Evolutionary conservation across 2,329 filamentous ascomycete genomes (phyloP).

Genomic region (Xylariales sp.): DNA sequence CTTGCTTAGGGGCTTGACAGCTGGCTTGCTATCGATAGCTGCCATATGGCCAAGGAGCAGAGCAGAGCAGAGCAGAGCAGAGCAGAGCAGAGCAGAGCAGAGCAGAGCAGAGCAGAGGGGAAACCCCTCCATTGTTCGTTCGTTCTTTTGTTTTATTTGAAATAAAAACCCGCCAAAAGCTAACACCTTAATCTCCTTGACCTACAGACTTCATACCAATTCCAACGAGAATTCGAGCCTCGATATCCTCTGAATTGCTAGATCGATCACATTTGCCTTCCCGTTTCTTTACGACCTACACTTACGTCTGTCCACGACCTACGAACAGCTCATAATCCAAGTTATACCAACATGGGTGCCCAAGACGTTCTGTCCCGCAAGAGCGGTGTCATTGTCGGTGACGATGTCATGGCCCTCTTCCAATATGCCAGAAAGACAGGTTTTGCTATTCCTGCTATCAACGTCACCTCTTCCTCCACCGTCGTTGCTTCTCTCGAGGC

Average conservation of each 20-base stretch:
- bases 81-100: too few relatives aligned
- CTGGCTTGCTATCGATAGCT: too few relatives aligned
- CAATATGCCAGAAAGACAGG: conserved; percentile 82
- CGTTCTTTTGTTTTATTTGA: neutral
- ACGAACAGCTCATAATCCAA: too few relatives aligned
- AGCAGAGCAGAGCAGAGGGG: too few relatives aligned
- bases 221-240: neutral
- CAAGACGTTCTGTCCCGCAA: conserved; percentile 17
- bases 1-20: too few relatives aligned
- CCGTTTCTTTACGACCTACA: too few relatives aligned
- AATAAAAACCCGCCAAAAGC: conserved; percentile 9
- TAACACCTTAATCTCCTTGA: conserved; percentile 4
- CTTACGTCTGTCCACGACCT: neutral
- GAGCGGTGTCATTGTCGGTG: conserved; percentile 24
- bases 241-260: too few relatives aligned
- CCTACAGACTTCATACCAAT: neutral
- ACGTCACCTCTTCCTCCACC: conserved; percentile 90
- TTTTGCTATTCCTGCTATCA: conserved; percentile 87
- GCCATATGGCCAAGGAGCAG: neutral
- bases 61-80: too few relatives aligned
- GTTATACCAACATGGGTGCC: conserved; percentile 10
- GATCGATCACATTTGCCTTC: too few relatives aligned
- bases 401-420: conserved; percentile 45
- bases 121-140: conserved; percentile 7
- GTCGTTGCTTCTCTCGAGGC: conserved; percentile 87